Evolutionary conservation across 257 asterid species (phyloP).

Genomic region (Schizonepeta tenuifolia): DNA sequence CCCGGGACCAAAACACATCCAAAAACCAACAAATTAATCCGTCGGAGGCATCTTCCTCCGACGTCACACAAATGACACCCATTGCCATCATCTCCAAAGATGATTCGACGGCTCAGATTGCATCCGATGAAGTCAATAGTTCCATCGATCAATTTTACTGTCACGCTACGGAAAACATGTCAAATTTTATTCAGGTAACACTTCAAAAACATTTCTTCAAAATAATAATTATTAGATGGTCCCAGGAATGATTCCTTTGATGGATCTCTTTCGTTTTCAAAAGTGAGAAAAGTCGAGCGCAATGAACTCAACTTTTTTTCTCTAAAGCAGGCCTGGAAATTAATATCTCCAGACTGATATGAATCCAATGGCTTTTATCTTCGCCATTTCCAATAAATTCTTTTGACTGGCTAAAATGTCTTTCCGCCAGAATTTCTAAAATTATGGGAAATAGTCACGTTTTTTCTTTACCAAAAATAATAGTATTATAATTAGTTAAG

Average conservation of each 20-base stretch:
- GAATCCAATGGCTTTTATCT: slow-evolving; percentile 40
- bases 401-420: slow-evolving; percentile 58
- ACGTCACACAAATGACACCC: slow-evolving; percentile 48
- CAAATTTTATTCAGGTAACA: slow-evolving; percentile 54
- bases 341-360: slow-evolving; percentile 36
- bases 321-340: slow-evolving; percentile 45
- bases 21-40: slow-evolving; percentile 31
- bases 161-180: slow-evolving; percentile 33
- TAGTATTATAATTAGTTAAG: too few relatives aligned
- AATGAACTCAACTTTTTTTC: slow-evolving; percentile 49
- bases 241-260: slow-evolving; percentile 52
- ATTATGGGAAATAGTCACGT: too few relatives aligned
- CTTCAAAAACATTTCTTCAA: background rate
- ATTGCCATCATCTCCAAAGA: slow-evolving; percentile 28
- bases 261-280: slow-evolving; percentile 39
- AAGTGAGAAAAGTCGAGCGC: slow-evolving; percentile 45
- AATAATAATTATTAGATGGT: slow-evolving; percentile 29
- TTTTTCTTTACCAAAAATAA: too few relatives aligned
- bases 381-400: slow-evolving; percentile 54
- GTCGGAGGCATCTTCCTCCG: slow-evolving; percentile 52
- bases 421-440: slow-evolving; percentile 26
- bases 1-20: slow-evolving; percentile 31
- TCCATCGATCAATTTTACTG: slow-evolving; percentile 41
- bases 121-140: slow-evolving; percentile 54
- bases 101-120: slow-evolving; percentile 37